Evolutionary conservation across 441 rosid species (phyloP).

Genomic region (Rhodomyrtus psidioides): DNA sequence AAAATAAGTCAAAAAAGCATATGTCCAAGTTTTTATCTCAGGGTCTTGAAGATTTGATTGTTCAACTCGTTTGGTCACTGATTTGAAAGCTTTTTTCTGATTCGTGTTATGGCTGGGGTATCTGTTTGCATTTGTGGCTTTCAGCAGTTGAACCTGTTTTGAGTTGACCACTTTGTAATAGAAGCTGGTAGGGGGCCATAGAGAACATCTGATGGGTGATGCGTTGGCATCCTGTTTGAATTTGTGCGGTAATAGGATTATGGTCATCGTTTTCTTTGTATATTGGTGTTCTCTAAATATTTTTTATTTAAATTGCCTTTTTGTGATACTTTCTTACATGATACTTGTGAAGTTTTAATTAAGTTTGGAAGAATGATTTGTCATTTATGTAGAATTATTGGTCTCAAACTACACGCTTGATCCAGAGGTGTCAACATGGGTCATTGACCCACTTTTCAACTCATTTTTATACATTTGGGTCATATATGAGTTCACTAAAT

Average conservation of each 20-base stretch:
- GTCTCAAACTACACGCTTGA: not conserved
- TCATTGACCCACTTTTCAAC: no score
- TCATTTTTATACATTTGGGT: no score
- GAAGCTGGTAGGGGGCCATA: not conserved
- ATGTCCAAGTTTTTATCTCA: not conserved
- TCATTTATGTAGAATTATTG: not conserved
- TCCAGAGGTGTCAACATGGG: not conserved
- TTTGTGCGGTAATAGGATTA: not conserved
- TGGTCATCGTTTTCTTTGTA: not conserved
- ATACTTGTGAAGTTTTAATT: not conserved
- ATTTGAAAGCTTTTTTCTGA: not conserved
- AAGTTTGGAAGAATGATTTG: not conserved
- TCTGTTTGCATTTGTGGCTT: not conserved
- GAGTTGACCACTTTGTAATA: not conserved
- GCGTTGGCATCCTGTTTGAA: not conserved
- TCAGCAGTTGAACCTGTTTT: not conserved
- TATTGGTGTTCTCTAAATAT: not conserved
- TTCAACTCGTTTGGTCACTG: not conserved
- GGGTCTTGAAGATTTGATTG: not conserved
- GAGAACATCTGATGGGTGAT: not conserved
- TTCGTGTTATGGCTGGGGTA: not conserved
- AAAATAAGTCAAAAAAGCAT: no score
- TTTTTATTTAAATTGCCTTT: not conserved
- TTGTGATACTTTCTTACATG: not conserved
- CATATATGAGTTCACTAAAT: no score